Percentiles rank a stretch among this genome's conserved stretches.
Evolutionary conservation across 441 rosid genomes (phyloP).

Genomic region (Pelargonium cotyledonis): DNA sequence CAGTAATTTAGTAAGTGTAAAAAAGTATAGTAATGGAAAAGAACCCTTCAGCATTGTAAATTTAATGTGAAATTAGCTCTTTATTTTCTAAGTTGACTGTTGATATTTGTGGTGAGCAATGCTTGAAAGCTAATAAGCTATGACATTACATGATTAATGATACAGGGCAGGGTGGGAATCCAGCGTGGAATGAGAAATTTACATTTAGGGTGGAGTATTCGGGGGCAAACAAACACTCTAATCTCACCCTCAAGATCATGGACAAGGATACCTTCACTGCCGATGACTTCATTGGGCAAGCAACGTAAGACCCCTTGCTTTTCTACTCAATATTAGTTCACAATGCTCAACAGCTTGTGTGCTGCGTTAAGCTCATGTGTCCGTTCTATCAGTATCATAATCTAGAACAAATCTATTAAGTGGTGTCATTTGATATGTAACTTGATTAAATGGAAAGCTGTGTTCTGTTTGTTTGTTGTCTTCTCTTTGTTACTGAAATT

Average conservation of each 20-base stretch:
- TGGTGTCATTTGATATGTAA: neutral
- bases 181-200: slow-evolving; percentile 62
- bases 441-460: neutral
- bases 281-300: slow-evolving; percentile 64
- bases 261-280: slow-evolving; percentile 65
- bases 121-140: neutral
- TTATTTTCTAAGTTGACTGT: neutral
- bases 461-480: neutral
- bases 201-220: slow-evolving; percentile 70
- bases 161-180: slow-evolving; percentile 54
- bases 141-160: neutral
- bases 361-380: neutral
- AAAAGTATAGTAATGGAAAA: neutral
- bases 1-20: neutral
- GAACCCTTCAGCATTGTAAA: too few species aligned
- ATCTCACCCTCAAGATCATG: slow-evolving; percentile 61
- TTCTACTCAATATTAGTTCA: neutral
- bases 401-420: too few species aligned
- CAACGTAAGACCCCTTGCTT: slow-evolving; percentile 43
- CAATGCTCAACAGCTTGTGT: neutral
- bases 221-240: slow-evolving; percentile 43
- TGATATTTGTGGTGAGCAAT: neutral
- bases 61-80: neutral
- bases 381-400: neutral
- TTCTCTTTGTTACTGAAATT: neutral